These are phyloP conservation scores for Annona cherimola DNA, from an alignment of 164 flowering plant species.

Conservation along the genomic window DNA sequence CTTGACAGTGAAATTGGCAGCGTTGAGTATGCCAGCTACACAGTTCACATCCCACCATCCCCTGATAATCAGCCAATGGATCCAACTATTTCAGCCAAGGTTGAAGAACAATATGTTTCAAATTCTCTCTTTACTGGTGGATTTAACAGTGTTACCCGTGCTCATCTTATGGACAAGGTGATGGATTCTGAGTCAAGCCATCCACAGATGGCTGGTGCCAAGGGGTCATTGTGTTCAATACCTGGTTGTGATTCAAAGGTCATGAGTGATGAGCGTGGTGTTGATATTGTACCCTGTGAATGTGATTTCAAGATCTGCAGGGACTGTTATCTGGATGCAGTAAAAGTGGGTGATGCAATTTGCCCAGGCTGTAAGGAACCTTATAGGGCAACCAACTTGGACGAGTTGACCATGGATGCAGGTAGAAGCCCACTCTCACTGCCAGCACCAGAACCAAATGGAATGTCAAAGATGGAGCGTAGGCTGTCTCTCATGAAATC, in stretches of 20 bases:
- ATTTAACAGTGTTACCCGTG: constrained; percentile 48
- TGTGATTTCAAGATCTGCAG: constrained; percentile 74
- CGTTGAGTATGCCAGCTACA: constrained; percentile 41
- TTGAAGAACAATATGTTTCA: constrained; percentile 66
- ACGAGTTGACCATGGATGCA: constrained; percentile 33
- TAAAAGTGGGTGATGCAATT: constrained; percentile 36
- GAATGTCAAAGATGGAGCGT: constrained; percentile 25
- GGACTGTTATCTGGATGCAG: constrained; percentile 65
- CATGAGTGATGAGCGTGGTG: constrained; percentile 61
- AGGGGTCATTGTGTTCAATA: constrained; percentile 49
- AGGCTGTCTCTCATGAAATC: constrained; percentile 53
- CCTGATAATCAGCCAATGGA: constrained; percentile 68
- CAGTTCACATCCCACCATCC: constrained; percentile 59
- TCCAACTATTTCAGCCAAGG: constrained; percentile 42
- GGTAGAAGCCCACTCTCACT: constrained; percentile 21
- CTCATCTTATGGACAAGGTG: constrained; percentile 73
- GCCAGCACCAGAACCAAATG: constrained; percentile 40
- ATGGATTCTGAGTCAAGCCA: constrained; percentile 58
- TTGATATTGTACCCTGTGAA: constrained; percentile 54
- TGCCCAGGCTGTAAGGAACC: constrained; percentile 80
- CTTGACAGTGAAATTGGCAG: constrained; percentile 43
- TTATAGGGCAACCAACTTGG: constrained; percentile 44
- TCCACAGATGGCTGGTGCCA: constrained; percentile 63
- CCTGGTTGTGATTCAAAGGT: constrained; percentile 63
- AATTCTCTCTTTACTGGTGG: constrained; percentile 66